These are phyloP conservation scores for Penicillium sp. DNA, from an alignment of 2,329 filamentous ascomycete genomes.

Conservation along the genomic window DNA sequence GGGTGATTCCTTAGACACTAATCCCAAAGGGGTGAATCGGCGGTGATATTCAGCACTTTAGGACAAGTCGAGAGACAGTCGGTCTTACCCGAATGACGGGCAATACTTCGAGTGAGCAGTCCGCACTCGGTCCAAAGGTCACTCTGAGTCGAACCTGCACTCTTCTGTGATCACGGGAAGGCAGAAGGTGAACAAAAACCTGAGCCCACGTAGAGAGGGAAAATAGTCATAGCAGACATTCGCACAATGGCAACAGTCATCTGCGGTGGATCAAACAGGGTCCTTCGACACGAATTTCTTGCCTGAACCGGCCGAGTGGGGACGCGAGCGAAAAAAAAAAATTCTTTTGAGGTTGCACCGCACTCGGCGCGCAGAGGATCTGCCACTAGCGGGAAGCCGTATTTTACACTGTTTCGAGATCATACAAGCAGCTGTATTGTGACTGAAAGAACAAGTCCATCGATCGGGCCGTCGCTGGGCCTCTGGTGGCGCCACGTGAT, in stretches of 20 bases:
- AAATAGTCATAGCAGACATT: too few species aligned
- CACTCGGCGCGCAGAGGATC: slow-evolving; percentile 4
- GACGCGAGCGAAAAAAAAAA: background rate
- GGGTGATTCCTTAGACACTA: slow-evolving; percentile 3
- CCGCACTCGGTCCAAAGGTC: too few species aligned
- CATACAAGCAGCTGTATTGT: background rate
- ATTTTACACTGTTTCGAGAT: background rate
- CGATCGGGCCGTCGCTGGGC: slow-evolving; percentile 1
- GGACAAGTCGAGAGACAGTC: background rate
- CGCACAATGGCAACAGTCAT: too few species aligned
- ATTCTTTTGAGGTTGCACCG: background rate
- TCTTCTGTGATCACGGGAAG: background rate
- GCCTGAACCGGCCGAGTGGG: slow-evolving; percentile 16
- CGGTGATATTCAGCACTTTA: slow-evolving; percentile 6
- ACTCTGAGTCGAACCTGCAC: too few species aligned
- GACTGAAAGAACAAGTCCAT: background rate
- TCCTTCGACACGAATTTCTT: slow-evolving; percentile 16
- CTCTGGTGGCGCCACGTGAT: slow-evolving; percentile 28
- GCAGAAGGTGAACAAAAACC: slow-evolving; percentile 6
- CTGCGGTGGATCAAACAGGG: slow-evolving; percentile 14
- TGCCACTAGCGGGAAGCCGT: slow-evolving; percentile 6
- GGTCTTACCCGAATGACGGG: too few species aligned
- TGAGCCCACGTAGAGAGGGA: slow-evolving; percentile 1
- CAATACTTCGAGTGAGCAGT: too few species aligned
- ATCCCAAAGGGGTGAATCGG: slow-evolving; percentile 10